Percentiles rank a stretch among this genome's conserved stretches.
Evolutionary conservation across 208 protist species (phyloP).

Genomic region (Lotmaria passim): DNA sequence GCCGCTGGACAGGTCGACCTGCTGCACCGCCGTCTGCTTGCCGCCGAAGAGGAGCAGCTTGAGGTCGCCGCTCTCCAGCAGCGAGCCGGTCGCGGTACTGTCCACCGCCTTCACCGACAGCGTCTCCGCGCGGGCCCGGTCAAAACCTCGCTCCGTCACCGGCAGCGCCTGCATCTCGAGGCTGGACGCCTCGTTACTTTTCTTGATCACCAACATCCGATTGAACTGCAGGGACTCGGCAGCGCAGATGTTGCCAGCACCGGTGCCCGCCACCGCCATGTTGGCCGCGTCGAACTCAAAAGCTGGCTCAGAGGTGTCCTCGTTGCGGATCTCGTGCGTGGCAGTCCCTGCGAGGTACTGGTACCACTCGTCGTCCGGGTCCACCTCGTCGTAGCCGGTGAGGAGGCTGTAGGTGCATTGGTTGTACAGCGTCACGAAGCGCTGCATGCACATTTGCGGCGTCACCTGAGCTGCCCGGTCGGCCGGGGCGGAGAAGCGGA

Average conservation of each 20-base stretch:
- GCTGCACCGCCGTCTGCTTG: conserved; percentile 35
- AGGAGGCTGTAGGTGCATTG: conserved; percentile 61
- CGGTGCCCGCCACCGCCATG: conserved; percentile 31
- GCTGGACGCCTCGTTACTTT: conserved; percentile 23
- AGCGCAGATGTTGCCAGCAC: conserved; percentile 56
- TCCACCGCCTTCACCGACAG: conserved; percentile 39
- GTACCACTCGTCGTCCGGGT: conserved; percentile 47
- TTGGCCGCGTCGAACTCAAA: conserved; percentile 46
- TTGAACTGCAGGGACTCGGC: conserved; percentile 55
- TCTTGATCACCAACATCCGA: conserved; percentile 51
- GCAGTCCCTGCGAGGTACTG: conserved; percentile 37
- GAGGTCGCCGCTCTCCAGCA: conserved; percentile 59
- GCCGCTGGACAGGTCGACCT: conserved; percentile 57
- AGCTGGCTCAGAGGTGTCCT: conserved; percentile 38
- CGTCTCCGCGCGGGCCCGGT: conserved; percentile 21
- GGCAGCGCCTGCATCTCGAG: conserved; percentile 32
- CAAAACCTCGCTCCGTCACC: conserved; percentile 47
- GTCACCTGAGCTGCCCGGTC: conserved; percentile 7
- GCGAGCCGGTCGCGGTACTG: conserved; percentile 31
- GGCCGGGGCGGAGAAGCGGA: conserved; percentile 46
- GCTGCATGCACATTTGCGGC: conserved; percentile 26
- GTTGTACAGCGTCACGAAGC: conserved; percentile 66
- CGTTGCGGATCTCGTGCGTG: conserved; percentile 29
- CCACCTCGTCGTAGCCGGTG: conserved; percentile 36
- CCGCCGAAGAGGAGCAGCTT: conserved; percentile 56